Conservation (phyloP, 495 filamentous ascomycete species). For the Aspergillus hancockii region DNA sequence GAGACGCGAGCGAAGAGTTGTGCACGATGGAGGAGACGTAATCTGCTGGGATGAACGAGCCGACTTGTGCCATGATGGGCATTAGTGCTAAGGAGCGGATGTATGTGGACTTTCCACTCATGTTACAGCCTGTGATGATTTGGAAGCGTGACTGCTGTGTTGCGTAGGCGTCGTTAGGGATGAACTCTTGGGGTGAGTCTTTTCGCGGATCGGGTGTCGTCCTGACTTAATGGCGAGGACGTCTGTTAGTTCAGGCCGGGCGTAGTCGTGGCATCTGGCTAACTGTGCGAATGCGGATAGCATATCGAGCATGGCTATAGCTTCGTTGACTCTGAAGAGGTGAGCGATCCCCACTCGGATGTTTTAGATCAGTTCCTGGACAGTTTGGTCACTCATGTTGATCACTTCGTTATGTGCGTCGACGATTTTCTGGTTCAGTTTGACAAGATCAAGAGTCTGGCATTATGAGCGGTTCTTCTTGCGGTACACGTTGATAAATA, state of each 20-base stretch:
- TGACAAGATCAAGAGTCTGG: constrained; percentile 80
- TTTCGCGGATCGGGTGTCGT: constrained; percentile 83
- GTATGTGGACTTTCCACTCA: constrained; percentile 98
- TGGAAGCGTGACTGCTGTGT: constrained; percentile 77
- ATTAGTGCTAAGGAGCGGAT: constrained; percentile 84
- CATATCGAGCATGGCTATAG: constrained; percentile 91
- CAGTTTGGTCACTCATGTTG: constrained; percentile 65
- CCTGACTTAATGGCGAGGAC: constrained; percentile 76
- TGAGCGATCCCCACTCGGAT: constrained; percentile 66
- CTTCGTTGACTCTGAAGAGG: constrained; percentile 79
- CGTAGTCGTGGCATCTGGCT: constrained; percentile 76
- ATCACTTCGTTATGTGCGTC: constrained; percentile 82
- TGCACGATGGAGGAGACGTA: constrained; percentile 78
- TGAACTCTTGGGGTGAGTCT: constrained; percentile 65
- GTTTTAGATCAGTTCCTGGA: constrained; percentile 68
- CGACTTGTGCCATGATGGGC: constrained; percentile 89
- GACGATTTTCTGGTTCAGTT: constrained; percentile 70
- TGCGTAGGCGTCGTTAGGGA: constrained; percentile 90
- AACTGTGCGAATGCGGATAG: constrained; percentile 79
- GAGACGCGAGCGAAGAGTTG: constrained; percentile 87
- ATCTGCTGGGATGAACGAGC: constrained; percentile 84
- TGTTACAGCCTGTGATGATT: constrained; percentile 95
- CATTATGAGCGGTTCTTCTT: constrained; percentile 78
- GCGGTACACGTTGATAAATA: constrained; percentile 75
- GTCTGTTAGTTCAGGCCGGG: constrained; percentile 73